Evolutionary conservation across 208 protist species (phyloP), one percentile per base, ranked within the genome.

Genomic region (Acanthamoeba polyphaga): DNA sequence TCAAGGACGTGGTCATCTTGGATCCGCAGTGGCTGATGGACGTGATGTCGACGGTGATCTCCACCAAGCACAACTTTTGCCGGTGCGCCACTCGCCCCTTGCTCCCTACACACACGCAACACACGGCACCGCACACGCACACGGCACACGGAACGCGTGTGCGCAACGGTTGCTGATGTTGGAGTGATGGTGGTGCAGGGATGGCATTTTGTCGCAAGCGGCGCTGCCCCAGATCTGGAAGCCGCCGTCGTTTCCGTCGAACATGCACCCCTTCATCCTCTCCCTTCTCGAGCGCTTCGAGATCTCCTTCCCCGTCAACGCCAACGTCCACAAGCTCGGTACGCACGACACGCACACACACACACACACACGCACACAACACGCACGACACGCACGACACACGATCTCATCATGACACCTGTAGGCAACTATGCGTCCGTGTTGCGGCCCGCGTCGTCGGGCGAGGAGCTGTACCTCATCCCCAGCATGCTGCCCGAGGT

Each of bases 11-110:
- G 10, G 92, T 95, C 0, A 96, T 97, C 70, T 93, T 97, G 22
- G 94, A 95, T 8, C 74, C 89, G 9, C 96, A 97, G 85, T 97
- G 94, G 94, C n/a, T 97, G 9, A 95, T 91, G 3, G 88, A 97
- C 43, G 91, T 96, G 13, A 96, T 97, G 58, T 95, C 95, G 3
- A 96, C 70, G 1, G 72, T 94, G 12, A 46, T 94, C 10, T 85
- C 91, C 5, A 94, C 91, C 0, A 94, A 94, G 53, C 91, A 94
- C 72, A 94, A 85, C 91, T 94, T 46, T 46, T 46, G 43, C 43
- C 43, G 43, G 43, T 46, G 43, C 43, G 43, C 43, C 43, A 46
- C 43, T 46, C 43, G n/a, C n/a, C n/a, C n/a, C n/a, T n/a, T n/a
- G n/a, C n/a, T n/a, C n/a, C n/a, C n/a, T n/a, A n/a, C n/a, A n/a